Evolutionary conservation across 2,329 filamentous ascomycete species (phyloP), one percentile per base, ranked within the genome.

Genomic region (Fusarium sp.): DNA sequence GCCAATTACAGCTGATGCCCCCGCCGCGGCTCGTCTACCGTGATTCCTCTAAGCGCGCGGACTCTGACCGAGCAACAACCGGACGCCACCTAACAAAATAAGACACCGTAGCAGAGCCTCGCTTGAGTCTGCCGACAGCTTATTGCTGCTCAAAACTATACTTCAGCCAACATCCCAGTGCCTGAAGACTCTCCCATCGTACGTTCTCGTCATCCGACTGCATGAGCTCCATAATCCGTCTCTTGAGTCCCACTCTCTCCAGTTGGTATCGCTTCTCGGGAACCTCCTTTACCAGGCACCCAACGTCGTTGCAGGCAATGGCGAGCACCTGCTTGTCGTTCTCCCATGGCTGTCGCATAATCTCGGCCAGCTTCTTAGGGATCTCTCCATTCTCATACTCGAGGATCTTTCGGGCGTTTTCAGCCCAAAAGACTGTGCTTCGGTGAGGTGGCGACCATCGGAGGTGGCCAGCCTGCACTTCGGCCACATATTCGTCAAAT

Each of bases 361-460:
- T 97, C 77, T 95, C 93, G n/a, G 93, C 94, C 65, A 98, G 87
- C 85, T 94, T 93, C 80, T 91, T 92, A 43, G 93, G 90, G 62
- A 98, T 87, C 74, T 92, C 92, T 37, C 94, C 94, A 74, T 95
- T 93, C 81, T 95, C 91, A 73, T 93, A 90, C 61, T 98, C 95
- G 67, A 98, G 87, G 73, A 98, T 97, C 79, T 92, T 93, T 68
- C 93, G 91, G 9, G 95, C 94, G 78, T 98, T 98, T 78, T 98
- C 95, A 50, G 92, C 91, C 95, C 95, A 98, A 86, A 98, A 98
- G 7, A 92, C 90, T 54, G 92, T 88, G 85, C 93, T 96, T 78
- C 94, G 92, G 84, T 98, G 95, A 43, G 95, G 95, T 33, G 95
- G 95, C 6, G 94, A 97, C 95, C 95, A 98, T 79, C 95, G 92